phyloP scores from a whole-genome alignment of 129 eudicot species.

The Flaveria sonorensis region DNA sequence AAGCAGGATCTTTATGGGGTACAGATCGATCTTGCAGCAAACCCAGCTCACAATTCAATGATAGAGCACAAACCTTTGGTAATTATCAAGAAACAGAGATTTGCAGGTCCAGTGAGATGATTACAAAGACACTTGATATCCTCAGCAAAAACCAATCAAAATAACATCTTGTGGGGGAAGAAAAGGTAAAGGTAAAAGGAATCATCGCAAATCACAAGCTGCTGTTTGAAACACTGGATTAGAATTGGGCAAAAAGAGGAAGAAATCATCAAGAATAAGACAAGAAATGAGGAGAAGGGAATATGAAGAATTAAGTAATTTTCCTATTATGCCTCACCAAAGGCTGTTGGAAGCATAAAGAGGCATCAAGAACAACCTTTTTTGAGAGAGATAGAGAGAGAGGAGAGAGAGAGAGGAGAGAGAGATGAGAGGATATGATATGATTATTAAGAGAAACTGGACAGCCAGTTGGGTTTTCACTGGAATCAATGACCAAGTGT shows the following conservation, averaged over 20 bases:
- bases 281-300: conserved; percentile 28
- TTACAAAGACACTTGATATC: not conserved
- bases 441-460: conserved; percentile 28
- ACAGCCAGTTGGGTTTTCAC: conserved; percentile 55
- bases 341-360: conserved; percentile 41
- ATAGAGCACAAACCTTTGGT: not conserved
- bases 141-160: not conserved
- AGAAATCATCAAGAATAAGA: conserved; percentile 35
- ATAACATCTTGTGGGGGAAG: conserved; percentile 31
- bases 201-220: conserved; percentile 42
- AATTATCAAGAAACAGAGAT: conserved; percentile 25
- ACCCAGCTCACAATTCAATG: conserved; percentile 29
- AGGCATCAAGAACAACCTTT: conserved; percentile 44
- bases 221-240: conserved; percentile 31
- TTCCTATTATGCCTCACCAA: conserved; percentile 30
- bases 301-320: conserved; percentile 18
- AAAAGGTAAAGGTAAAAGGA: conserved; percentile 33
- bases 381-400: not conserved
- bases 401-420: not conserved
- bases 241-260: conserved; percentile 39
- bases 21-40: conserved; percentile 22
- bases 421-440: conserved; percentile 7
- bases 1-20: conserved; percentile 15
- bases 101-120: conserved; percentile 29
- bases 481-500: conserved; percentile 72